Evolutionary conservation across 352 stramenopile genomes (phyloP), one percentile per base, ranked within the genome.

Genomic region (Phytophthora litchii): DNA sequence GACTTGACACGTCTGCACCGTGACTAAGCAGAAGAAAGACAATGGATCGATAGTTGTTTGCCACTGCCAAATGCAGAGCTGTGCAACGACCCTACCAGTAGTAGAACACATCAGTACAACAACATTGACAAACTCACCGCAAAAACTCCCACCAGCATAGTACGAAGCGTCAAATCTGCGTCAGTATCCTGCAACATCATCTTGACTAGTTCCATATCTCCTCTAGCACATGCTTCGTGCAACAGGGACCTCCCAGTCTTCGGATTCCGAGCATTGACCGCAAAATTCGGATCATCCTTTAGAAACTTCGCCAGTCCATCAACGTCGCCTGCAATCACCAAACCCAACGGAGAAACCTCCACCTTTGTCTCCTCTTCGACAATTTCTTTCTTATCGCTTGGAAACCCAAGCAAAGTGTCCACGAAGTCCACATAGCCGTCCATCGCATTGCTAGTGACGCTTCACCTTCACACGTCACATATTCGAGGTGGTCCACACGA

Each of bases 1-100:
- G 69, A 34, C 71, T 70, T 3, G 67, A 70, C 0, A 72, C 68
- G 12, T 92, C 78, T 11, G 83, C 79, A 0, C 81, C 83, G 27
- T 91, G 68, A 21, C 77, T 89, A 17, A 92, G 67, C 13, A 92
- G 50, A n/a, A 86, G 53, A 42, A 92, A 92, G 1, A 74, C 80
- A 11, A 91, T 67, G 1, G 78, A 60, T 10, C 83, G 79, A 19
- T 83, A 69, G 47, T 82, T 85, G 25, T 76, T 78, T 0, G 67
- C 61, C 16, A 91, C 80, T 11, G 81, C 83, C 4, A 92, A 53
- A 36, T 90, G 83, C 17, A 92, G 44, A 5, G 79, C 59, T 1
- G 79, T 82, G 27, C 76, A 86, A 13, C 76, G 76, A 21, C 83
- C 83, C 83, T 91, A n/a, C n/a, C n/a, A n/a, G n/a, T n/a, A 16